Conservation (phyloP, 345 rosid species). For the Linum tenue region DNA sequence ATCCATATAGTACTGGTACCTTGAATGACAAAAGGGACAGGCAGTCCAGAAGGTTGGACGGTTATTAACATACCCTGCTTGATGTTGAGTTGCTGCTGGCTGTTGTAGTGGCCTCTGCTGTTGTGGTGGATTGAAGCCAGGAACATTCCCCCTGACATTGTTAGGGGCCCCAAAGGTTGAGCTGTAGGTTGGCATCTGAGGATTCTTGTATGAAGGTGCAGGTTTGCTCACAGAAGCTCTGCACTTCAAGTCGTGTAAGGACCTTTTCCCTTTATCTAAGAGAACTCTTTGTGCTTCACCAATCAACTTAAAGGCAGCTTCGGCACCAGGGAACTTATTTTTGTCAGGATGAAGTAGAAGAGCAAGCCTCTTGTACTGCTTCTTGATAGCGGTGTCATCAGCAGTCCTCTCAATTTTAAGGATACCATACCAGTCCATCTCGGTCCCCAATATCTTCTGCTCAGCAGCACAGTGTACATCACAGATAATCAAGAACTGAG, state of each 20-base stretch:
- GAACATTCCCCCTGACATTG: slow-evolving; percentile 18
- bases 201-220: slow-evolving; percentile 27
- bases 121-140: slow-evolving; percentile 24
- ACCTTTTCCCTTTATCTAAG: slow-evolving; percentile 49
- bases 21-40: slow-evolving; percentile 56
- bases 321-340: slow-evolving; percentile 84
- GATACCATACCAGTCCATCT: slow-evolving; percentile 81
- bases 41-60: slow-evolving; percentile 49
- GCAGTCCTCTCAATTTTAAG: slow-evolving; percentile 56
- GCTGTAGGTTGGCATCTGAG: slow-evolving; percentile 21
- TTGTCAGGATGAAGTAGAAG: slow-evolving; percentile 90
- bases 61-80: slow-evolving; percentile 27
- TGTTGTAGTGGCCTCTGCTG: slow-evolving; percentile 29
- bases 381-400: slow-evolving; percentile 64
- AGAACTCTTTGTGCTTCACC: slow-evolving; percentile 86
- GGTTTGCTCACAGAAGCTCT: slow-evolving; percentile 23
- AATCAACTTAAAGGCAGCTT: slow-evolving; percentile 77
- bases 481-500: slow-evolving; percentile 68
- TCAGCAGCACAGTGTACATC: slow-evolving; percentile 73
- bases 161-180: slow-evolving; percentile 23
- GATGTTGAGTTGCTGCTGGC: slow-evolving; percentile 12
- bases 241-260: slow-evolving; percentile 47
- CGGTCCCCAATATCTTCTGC: slow-evolving; percentile 48
- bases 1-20: slow-evolving; percentile 34
- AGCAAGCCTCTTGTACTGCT: slow-evolving; percentile 78